Percentiles rank a stretch among this genome's conserved stretches.
phyloP scores from a whole-genome alignment of 2,329 filamentous ascomycete species.

The Paracamarosporium sp. region DNA sequence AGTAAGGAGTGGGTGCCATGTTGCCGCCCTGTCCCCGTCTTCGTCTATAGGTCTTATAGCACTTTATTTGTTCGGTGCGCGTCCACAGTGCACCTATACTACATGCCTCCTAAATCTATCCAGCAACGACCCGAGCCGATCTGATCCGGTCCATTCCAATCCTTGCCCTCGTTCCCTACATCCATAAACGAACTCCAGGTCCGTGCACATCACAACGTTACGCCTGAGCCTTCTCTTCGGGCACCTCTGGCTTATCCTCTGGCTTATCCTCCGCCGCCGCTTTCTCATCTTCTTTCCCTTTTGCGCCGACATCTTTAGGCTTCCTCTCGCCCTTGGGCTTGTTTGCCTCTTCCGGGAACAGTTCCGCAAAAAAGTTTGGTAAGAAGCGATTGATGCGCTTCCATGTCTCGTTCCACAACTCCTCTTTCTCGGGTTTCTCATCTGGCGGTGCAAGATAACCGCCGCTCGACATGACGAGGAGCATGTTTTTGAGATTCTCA shows the following conservation, averaged over 20 bases:
- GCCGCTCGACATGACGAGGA: constrained; percentile 92
- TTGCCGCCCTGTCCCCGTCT: background rate
- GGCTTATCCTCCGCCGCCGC: constrained; percentile 12
- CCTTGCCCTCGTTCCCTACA: background rate
- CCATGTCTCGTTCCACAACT: constrained; percentile 68
- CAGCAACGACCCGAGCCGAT: background rate
- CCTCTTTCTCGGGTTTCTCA: constrained; percentile 56
- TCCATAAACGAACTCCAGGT: background rate
- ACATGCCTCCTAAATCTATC: background rate
- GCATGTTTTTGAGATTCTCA: constrained; percentile 93
- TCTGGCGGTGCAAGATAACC: constrained; percentile 79
- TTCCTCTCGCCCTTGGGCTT: constrained; percentile 31
- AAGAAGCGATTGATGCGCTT: constrained; percentile 66
- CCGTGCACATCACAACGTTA: background rate
- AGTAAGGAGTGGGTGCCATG: too few relatives aligned
- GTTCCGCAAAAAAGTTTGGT: constrained; percentile 64
- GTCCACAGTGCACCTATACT: constrained; percentile 5
- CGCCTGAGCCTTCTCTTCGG: constrained; percentile 9
- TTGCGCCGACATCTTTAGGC: constrained; percentile 21
- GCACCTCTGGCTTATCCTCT: constrained; percentile 2
- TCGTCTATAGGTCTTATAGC: background rate
- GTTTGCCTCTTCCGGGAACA: constrained; percentile 60
- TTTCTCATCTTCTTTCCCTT: constrained; percentile 21
- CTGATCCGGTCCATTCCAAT: too few relatives aligned
- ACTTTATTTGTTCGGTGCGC: background rate